Evolutionary conservation across 163 green algal species (phyloP).

Genomic region (Scenedesmus sp.): DNA sequence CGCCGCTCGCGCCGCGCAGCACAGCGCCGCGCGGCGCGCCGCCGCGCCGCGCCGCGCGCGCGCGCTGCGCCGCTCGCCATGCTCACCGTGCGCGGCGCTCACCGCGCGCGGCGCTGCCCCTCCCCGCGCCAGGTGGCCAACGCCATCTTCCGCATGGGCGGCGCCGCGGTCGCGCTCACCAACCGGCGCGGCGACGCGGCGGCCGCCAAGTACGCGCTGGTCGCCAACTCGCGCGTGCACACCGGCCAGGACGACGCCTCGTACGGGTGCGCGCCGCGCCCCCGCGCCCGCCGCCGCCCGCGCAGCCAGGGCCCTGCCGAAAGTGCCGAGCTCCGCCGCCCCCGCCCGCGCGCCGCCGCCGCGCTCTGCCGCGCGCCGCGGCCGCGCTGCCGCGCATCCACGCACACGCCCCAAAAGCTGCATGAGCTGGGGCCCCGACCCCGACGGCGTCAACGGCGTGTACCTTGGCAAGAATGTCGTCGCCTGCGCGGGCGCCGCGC

Average conservation of each 20-base stretch:
- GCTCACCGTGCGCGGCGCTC: too few species aligned
- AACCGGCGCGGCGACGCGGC: slow-evolving; percentile 82
- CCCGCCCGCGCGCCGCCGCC: too few species aligned
- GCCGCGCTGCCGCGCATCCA: background rate
- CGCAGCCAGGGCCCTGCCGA: too few species aligned
- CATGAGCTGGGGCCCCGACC: slow-evolving; percentile 61
- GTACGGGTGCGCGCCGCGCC: slow-evolving; percentile 56
- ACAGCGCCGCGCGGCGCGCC: too few species aligned
- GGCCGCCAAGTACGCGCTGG: slow-evolving; percentile 85
- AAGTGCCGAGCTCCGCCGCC: too few species aligned
- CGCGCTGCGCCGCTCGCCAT: too few species aligned
- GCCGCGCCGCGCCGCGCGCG: too few species aligned
- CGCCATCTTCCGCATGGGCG: slow-evolving; percentile 79
- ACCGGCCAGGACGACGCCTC: slow-evolving; percentile 69
- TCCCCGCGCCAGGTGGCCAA: slow-evolving; percentile 18
- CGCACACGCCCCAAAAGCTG: slow-evolving; percentile 23
- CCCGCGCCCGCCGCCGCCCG: too few species aligned
- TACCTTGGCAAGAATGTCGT: slow-evolving; percentile 67
- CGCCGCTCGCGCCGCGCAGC: too few species aligned
- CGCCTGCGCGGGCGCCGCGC: slow-evolving; percentile 8
- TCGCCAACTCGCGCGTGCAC: slow-evolving; percentile 64
- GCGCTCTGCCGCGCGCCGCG: too few species aligned
- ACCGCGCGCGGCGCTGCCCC: too few species aligned
- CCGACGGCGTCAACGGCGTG: slow-evolving; percentile 67
- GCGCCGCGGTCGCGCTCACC: slow-evolving; percentile 81